A percentile compares a stretch with the other conserved stretches of the same genome.
Conservation (phyloP, 768 basidiomycete genomes). For the Tremella yokohamensis region DNA sequence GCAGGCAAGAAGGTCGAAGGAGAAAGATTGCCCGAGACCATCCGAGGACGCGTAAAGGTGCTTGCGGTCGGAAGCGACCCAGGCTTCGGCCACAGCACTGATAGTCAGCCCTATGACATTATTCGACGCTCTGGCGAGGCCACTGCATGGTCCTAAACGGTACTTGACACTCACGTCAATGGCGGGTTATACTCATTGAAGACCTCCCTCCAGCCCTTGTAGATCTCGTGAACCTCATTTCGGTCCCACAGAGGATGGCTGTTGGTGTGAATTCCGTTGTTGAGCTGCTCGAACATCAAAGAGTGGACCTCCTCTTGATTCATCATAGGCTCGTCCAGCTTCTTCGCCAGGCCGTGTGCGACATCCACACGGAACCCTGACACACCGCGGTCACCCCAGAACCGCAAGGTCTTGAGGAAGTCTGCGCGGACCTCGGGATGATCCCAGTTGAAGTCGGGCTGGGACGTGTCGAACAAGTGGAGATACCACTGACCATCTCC, state of each 20-base stretch:
- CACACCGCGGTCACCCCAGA: slow-evolving; percentile 43
- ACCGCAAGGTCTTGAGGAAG: slow-evolving; percentile 37
- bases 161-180: slow-evolving; percentile 29
- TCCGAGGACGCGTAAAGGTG: slow-evolving; percentile 33
- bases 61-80: slow-evolving; percentile 38
- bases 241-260: slow-evolving; percentile 33
- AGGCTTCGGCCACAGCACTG: slow-evolving; percentile 42
- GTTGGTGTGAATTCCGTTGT: slow-evolving; percentile 18
- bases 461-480: slow-evolving; percentile 40
- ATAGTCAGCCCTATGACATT: too few species aligned
- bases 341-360: slow-evolving; percentile 37
- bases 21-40: slow-evolving; percentile 42
- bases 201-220: slow-evolving; percentile 38
- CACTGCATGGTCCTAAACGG: background rate
- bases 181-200: slow-evolving; percentile 44
- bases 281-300: slow-evolving; percentile 18
- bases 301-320: slow-evolving; percentile 23
- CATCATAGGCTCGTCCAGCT: slow-evolving; percentile 23
- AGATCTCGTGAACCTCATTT: slow-evolving; percentile 38
- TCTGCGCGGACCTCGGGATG: slow-evolving; percentile 37
- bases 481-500: slow-evolving; percentile 42
- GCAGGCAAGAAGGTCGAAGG: slow-evolving; percentile 39
- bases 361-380: slow-evolving; percentile 43
- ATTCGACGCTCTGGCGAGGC: too few species aligned
- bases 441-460: slow-evolving; percentile 44